Percentiles rank a stretch among this genome's conserved stretches.
phyloP scores from a whole-genome alignment of 2,329 filamentous ascomycete genomes.

The Trichoderma semiorbis region DNA sequence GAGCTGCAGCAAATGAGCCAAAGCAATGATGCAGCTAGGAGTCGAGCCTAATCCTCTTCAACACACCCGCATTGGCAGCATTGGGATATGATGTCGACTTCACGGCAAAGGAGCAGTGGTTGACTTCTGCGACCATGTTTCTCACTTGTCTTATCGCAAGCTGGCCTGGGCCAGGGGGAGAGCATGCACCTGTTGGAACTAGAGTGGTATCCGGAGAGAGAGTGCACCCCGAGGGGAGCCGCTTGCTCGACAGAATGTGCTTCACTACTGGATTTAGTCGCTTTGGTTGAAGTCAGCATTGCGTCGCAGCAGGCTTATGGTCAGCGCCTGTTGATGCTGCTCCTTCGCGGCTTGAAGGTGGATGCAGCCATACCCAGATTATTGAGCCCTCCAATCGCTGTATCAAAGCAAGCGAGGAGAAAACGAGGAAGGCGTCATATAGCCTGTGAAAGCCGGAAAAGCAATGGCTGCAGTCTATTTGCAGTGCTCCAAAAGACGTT shows the following conservation, averaged over 20 bases:
- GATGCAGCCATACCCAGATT: neutral
- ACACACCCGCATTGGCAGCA: neutral
- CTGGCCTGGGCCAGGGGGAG: neutral
- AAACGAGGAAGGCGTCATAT: neutral
- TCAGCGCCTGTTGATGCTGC: neutral
- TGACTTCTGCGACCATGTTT: neutral
- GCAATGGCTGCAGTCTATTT: neutral
- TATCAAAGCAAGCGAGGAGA: neutral
- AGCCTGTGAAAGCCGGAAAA: neutral
- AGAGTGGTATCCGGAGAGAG: neutral
- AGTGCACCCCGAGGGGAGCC: neutral
- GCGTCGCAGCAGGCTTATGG: neutral
- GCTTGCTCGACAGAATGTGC: neutral
- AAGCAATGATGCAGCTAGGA: neutral
- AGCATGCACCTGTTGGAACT: neutral
- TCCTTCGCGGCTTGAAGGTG: neutral
- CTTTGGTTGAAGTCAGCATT: neutral
- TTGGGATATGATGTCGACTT: neutral
- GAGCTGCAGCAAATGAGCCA: neutral
- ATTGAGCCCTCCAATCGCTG: neutral
- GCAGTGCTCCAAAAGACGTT: neutral
- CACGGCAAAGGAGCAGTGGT: neutral
- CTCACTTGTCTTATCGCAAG: neutral
- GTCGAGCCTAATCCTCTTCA: neutral
- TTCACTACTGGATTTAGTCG: neutral